Conservation (phyloP, 2,329 filamentous ascomycete genomes). For the Calonectria pauciramosa region DNA sequence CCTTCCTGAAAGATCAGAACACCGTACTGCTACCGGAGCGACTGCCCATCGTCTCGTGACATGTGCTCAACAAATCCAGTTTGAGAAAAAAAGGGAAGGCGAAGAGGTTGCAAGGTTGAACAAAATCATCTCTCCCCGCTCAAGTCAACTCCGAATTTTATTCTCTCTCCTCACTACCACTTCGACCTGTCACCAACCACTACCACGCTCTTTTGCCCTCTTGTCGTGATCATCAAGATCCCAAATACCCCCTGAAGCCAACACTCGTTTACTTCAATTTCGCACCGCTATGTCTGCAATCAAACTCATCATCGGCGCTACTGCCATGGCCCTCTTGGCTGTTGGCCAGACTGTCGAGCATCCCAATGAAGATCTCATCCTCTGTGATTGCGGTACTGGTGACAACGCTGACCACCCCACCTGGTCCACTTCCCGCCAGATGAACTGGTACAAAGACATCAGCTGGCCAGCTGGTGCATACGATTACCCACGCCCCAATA, state of each 20-base stretch:
- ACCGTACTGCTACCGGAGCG: neutral
- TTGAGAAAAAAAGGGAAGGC: neutral
- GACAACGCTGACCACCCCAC: slow-evolving; percentile 54
- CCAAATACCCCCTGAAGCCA: neutral
- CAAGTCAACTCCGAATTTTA: neutral
- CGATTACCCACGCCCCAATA: slow-evolving; percentile 47
- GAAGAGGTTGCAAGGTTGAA: neutral
- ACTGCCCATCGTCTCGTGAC: neutral
- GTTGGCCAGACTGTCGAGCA: slow-evolving; percentile 43
- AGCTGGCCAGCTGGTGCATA: slow-evolving; percentile 52
- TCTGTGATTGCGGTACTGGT: slow-evolving; percentile 59
- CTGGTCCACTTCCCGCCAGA: slow-evolving; percentile 60
- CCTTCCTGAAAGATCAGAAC: neutral
- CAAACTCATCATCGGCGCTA: slow-evolving; percentile 40
- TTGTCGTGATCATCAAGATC: neutral
- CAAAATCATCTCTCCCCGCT: neutral
- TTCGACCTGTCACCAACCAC: neutral
- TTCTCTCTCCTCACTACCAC: neutral
- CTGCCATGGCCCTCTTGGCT: slow-evolving; percentile 41
- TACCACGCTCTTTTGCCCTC: neutral
- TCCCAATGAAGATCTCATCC: slow-evolving; percentile 54
- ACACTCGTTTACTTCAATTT: neutral
- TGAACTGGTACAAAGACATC: slow-evolving; percentile 59
- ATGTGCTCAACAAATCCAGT: neutral
- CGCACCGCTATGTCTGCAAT: slow-evolving; percentile 38